These are phyloP conservation scores for Lactuca sativa DNA, from an alignment of 129 eudicot species.

Conservation along the genomic window DNA sequence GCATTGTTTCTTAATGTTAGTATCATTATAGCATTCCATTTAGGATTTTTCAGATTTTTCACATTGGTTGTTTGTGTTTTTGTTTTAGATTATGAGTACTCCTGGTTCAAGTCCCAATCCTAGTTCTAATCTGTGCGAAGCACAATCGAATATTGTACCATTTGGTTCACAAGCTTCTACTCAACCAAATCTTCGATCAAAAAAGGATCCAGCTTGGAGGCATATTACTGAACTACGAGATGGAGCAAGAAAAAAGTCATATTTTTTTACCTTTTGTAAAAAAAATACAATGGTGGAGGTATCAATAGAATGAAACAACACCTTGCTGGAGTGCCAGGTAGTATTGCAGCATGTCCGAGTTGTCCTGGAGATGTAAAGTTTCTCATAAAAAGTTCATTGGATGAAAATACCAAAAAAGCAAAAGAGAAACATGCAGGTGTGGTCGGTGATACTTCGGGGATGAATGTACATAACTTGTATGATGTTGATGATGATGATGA, in stretches of 20 bases:
- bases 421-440: neutral
- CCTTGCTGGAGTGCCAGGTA: neutral
- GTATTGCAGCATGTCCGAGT: neutral
- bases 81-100: too few relatives aligned
- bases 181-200: neutral
- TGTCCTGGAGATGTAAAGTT: neutral
- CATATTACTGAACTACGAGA: neutral
- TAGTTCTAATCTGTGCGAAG: too few relatives aligned
- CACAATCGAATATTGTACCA: too few relatives aligned
- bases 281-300: constrained; percentile 9
- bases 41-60: too few relatives aligned
- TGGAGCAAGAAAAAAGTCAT: neutral
- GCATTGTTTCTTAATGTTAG: too few relatives aligned
- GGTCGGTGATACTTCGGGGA: neutral
- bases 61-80: too few relatives aligned
- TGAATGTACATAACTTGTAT: neutral
- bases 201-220: neutral
- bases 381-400: neutral
- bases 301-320: constrained; percentile 14
- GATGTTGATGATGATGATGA: neutral
- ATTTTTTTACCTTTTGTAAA: neutral
- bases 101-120: too few relatives aligned
- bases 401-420: neutral
- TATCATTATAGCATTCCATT: too few relatives aligned
- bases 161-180: neutral